Base-by-base conservation (phyloP, 2,329 filamentous ascomycete genomes). In the Tetracladium maxilliforme region DNA sequence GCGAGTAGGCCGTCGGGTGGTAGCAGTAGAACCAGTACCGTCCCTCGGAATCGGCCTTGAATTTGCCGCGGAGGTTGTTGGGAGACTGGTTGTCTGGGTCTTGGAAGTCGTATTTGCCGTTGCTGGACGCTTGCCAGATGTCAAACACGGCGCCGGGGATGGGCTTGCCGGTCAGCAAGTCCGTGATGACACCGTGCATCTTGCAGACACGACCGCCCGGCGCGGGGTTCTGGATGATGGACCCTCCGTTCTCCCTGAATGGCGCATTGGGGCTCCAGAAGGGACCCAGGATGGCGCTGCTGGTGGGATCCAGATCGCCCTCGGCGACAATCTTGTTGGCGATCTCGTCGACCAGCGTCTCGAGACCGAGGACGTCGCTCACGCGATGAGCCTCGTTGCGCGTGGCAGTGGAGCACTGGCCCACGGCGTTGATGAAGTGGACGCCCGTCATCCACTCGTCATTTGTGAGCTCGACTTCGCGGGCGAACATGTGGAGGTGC, bases 371-470 rank as follows among this genome's bases (percentile, higher is more conserved):
- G 21, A 84, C 65, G 44, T 84, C 78, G 28, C 62, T 80, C 14
- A 84, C 59, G 28, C 77, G 64, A 51, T 78, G 73, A 24, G 72
- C 65, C 54, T 86, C 79, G 49, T 86, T 83, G 30, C 79, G 61
- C 38, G 68, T 64, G 27, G 64, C 64, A 34, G 65, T 76, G 28
- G 53, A 53, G 37, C 70, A 66, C 49, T 80, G 70, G 32, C 79
- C 78, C 33, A 81, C 66, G 22, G 68, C 63, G 57, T 84, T 84
- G 53, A 84, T 54, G 45, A 77, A 83, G 41, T 76, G 62, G 27
- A 84, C 75, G 27, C 77, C 79, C 6, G 68, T 51, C 50, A 82
- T 66, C 78, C 78, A 84, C 52, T 86, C 79, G 27, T 80, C 77
- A 16, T 70, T 61, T 11, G 71, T 82, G 25, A 86, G 66, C 52